phyloP scores from a whole-genome alignment of 1,284 basidiomycete genomes.

The Malassezia pachydermatis region DNA sequence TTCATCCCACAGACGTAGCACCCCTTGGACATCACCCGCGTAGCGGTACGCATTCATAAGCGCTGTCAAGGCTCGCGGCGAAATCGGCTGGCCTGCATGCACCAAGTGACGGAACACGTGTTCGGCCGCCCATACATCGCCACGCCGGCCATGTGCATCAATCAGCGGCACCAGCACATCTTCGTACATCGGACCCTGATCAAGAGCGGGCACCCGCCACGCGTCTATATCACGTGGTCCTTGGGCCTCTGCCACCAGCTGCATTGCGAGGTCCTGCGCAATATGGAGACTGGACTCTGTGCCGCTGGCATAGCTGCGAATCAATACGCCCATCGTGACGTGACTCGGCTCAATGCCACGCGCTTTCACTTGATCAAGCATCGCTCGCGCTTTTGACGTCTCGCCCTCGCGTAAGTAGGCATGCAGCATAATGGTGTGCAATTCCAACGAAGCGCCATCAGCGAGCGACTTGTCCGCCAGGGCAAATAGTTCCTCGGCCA shows the following conservation, averaged over 20 bases:
- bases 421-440: conserved; percentile 74
- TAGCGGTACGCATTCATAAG: conserved; percentile 68
- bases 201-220: conserved; percentile 3
- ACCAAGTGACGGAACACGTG: conserved; percentile 56
- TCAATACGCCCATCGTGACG: conserved; percentile 63
- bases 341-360: conserved; percentile 62
- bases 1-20: conserved; percentile 61
- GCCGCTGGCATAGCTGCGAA: conserved; percentile 28
- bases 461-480: conserved; percentile 25
- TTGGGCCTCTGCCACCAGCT: conserved; percentile 14
- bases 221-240: neutral
- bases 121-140: conserved; percentile 56
- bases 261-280: conserved; percentile 26
- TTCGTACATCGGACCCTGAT: conserved; percentile 22
- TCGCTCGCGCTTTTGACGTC: conserved; percentile 56
- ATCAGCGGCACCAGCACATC: conserved; percentile 60
- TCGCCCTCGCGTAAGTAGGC: conserved; percentile 62
- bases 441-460: conserved; percentile 51
- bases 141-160: conserved; percentile 53
- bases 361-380: conserved; percentile 65
- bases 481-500: conserved; percentile 60
- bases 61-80: conserved; percentile 58
- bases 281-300: conserved; percentile 26
- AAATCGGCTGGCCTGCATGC: conserved; percentile 54
- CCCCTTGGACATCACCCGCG: conserved; percentile 55